Conservation (phyloP, 225 moss, liverwort and hornwort genomes). For the Pleurozium schreberi region DNA sequence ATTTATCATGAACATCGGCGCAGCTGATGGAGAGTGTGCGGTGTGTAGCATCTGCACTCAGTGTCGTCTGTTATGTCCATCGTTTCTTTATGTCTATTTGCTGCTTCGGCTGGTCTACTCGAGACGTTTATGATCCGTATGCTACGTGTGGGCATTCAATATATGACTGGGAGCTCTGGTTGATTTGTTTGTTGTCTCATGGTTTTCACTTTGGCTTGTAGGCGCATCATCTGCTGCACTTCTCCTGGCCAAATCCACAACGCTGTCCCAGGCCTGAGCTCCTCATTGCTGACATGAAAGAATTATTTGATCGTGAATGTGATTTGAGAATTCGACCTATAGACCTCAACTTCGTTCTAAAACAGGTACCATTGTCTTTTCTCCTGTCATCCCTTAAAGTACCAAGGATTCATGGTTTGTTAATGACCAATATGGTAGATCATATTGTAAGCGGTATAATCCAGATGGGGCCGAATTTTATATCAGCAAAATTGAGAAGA, state of each 20-base stretch:
- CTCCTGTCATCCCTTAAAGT: background rate
- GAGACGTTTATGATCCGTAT: background rate
- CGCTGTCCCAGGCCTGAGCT: conserved; percentile 40
- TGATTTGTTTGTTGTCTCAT: background rate
- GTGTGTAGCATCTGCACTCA: conserved; percentile 19
- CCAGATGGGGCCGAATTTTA: background rate
- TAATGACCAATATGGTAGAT: background rate
- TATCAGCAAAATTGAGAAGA: background rate
- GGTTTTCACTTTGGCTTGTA: background rate
- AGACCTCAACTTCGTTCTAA: conserved; percentile 75
- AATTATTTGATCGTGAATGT: conserved; percentile 61
- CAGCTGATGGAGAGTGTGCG: conserved; percentile 68
- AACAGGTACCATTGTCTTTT: conserved; percentile 34
- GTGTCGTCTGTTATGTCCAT: background rate
- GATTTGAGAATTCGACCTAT: conserved; percentile 43
- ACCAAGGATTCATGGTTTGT: background rate
- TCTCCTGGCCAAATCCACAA: conserved; percentile 69
- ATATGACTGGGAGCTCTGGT: background rate
- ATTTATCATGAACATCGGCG: conserved; percentile 90
- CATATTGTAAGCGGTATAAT: background rate
- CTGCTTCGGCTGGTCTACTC: background rate
- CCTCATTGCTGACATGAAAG: conserved; percentile 53
- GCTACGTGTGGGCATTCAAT: background rate
- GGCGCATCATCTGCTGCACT: conserved; percentile 75
- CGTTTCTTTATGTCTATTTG: background rate